Evolutionary conservation across 495 filamentous ascomycete species (phyloP), one percentile per base, ranked within the genome.

Genomic region (Aspergillus carlsbadensis): DNA sequence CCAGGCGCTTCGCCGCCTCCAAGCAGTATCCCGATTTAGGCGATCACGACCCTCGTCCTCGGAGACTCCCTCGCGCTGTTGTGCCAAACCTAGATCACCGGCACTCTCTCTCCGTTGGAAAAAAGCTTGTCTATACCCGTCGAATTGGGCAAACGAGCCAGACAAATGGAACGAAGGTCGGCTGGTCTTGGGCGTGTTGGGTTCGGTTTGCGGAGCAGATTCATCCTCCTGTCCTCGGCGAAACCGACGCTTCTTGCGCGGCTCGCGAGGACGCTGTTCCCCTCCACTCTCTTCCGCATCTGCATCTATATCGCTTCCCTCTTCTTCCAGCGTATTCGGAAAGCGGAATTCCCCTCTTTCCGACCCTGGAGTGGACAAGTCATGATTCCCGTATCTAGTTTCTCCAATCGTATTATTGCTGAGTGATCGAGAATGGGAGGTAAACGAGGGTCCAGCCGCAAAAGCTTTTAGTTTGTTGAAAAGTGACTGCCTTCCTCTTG

Each of bases 31-130:
- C 51, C 77, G 78, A 45, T 74, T 78, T 6, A 96, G 70, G 35
- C 86, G 79, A 54, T 93, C 85, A 17, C 91, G 85, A 26, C 91
- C 91, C 67, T 96, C 92, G 54, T 92, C 92, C 65, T 97, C 92
- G 14, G 92, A 97, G 6, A 93, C 74, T 17, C 87, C 89, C 46
- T 84, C 83, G 34, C 87, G 82, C 22, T 81, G 83, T 41, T 92
- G 83, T 2, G 81, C 77, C 47, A 85, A 73, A 58, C 92, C 89
- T 46, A 85, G 73, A 58, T 92, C 89, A 2, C 79, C 81, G 64
- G 86, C 84, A 22, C 87, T 91, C 10, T 85, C 81, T 54, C 89
- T 80, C 40, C 89, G 83, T 29, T 76, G 78, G 50, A 90, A 74
- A 21, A 89, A 82, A 29, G 76, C 74, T 15, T 76, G 72, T 31